Percentiles rank a stretch among this genome's conserved stretches.
Evolutionary conservation across 2,329 filamentous ascomycete species (phyloP).

Genomic region (Celoporthe dispersa): DNA sequence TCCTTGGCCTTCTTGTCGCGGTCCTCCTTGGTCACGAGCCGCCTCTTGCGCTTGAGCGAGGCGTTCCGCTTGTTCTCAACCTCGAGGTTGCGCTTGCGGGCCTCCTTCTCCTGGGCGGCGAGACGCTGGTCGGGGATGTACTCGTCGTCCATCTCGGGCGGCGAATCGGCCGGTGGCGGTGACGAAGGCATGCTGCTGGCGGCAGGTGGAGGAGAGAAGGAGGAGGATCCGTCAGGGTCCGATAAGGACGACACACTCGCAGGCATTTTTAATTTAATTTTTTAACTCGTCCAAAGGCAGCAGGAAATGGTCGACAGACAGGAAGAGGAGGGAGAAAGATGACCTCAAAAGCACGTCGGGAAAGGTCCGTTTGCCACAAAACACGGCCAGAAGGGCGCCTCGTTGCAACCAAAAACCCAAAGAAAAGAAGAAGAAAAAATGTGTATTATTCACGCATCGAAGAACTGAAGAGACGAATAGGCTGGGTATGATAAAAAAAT

Average conservation of each 20-base stretch:
- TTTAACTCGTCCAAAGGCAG: neutral
- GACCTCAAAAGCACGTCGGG: neutral
- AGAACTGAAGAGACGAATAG: neutral
- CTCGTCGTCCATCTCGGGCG: constrained; percentile 33
- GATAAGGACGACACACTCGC: constrained; percentile 11
- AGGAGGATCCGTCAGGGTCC: constrained; percentile 6
- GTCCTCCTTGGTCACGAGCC: constrained; percentile 55
- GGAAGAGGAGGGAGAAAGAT: neutral
- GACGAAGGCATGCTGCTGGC: constrained; percentile 45
- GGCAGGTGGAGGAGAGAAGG: neutral
- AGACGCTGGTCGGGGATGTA: constrained; percentile 37
- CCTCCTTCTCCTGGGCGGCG: constrained; percentile 50
- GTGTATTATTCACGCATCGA: neutral
- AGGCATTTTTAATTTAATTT: constrained; percentile 25
- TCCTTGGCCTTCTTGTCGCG: constrained; percentile 62
- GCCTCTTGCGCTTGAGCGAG: constrained; percentile 51
- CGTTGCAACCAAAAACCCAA: too few relatives aligned
- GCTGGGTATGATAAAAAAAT: neutral
- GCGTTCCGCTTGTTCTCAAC: constrained; percentile 49
- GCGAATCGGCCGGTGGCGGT: constrained; percentile 38
- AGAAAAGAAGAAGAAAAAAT: too few relatives aligned
- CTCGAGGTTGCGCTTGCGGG: constrained; percentile 51
- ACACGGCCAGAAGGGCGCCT: neutral
- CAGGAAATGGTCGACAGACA: neutral
- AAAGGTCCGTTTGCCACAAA: constrained; percentile 12